Conservation (phyloP, 192 early-diverging fungal genomes). For the Podila epigama region DNA sequence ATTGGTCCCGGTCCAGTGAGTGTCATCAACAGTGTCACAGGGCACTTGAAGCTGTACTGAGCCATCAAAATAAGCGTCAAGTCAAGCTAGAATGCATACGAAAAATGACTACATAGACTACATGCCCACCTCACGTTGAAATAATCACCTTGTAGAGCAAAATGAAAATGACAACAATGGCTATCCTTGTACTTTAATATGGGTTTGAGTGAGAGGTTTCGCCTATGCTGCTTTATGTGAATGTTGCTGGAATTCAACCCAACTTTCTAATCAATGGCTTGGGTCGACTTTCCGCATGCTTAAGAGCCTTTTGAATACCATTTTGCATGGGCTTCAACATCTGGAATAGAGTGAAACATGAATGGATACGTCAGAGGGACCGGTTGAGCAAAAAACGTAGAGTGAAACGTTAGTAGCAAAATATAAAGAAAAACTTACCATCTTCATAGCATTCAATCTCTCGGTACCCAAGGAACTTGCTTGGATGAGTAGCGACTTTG, state of each 20-base stretch:
- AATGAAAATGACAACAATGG: no score
- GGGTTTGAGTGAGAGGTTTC: no score
- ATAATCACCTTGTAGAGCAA: no score
- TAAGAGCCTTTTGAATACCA: conserved; percentile 54
- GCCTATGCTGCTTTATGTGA: no score
- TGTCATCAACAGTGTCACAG: conserved; percentile 31
- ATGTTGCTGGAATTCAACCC: not conserved
- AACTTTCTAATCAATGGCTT: conserved; percentile 7
- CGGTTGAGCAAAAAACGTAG: no score
- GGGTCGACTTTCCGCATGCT: conserved; percentile 43
- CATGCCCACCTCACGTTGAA: no score
- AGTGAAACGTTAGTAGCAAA: no score
- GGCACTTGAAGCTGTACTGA: conserved; percentile 40
- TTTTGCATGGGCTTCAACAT: conserved; percentile 49
- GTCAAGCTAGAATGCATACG: no score
- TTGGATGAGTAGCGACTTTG: conserved; percentile 49
- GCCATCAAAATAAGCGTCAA: not conserved
- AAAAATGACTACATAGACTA: no score
- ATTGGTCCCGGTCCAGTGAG: conserved; percentile 83
- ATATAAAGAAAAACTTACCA: conserved; percentile 18
- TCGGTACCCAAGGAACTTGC: conserved; percentile 39
- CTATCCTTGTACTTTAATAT: no score
- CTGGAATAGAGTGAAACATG: no score
- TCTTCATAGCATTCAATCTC: conserved; percentile 27
- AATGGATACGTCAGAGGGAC: no score